These are phyloP conservation scores for Trichosporon faecale DNA, from an alignment of 1,284 basidiomycete species.

Conservation along the genomic window DNA sequence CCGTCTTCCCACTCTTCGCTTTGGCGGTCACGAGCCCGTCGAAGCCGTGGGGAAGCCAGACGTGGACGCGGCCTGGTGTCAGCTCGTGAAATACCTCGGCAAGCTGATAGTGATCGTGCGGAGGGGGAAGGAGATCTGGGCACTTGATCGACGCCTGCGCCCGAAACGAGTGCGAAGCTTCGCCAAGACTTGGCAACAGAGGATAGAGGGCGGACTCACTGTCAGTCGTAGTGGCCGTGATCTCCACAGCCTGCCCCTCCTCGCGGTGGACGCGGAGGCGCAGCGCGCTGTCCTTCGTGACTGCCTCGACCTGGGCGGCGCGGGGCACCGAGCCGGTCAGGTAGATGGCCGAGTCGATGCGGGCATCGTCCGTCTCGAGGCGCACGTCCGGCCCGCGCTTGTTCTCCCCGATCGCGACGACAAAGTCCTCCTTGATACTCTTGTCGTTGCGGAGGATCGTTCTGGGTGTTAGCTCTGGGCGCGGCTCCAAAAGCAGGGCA, in stretches of 20 bases:
- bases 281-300: background rate
- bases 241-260: background rate
- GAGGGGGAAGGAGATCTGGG: no score
- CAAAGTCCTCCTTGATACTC: background rate
- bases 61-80: background rate
- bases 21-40: background rate
- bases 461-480: background rate
- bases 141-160: no score
- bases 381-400: background rate
- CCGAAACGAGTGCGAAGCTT: no score
- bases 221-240: background rate
- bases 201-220: background rate
- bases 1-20: background rate
- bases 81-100: background rate
- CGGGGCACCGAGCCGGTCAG: background rate
- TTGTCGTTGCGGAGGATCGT: background rate
- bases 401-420: background rate
- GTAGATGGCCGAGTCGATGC: background rate
- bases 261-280: background rate
- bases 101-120: no score
- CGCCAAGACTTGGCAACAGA: background rate
- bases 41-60: background rate
- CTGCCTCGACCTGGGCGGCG: background rate
- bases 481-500: background rate
- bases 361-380: background rate